Percentiles rank a stretch among this genome's conserved stretches.
Conservation (phyloP, 495 filamentous ascomycete genomes). For the Talaromyces adpressus region DNA sequence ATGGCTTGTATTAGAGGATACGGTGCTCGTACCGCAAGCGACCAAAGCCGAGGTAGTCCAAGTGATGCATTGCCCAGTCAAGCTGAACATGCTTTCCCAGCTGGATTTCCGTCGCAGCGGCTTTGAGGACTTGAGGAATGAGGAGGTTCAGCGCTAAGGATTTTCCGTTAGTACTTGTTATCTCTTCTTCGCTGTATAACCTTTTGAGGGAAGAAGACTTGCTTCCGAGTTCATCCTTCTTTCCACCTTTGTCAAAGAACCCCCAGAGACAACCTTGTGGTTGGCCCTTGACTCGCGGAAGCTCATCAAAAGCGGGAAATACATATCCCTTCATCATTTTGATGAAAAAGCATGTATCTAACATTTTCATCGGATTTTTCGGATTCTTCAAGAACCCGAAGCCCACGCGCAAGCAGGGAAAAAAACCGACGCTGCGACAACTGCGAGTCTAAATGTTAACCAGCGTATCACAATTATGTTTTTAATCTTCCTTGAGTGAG, state of each 20-base stretch:
- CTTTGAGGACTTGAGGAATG: background rate
- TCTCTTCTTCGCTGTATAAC: background rate
- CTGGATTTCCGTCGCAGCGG: background rate
- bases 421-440: background rate
- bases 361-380: background rate
- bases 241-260: background rate
- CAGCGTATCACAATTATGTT: no score
- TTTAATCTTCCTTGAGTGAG: background rate
- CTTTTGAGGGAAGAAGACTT: background rate
- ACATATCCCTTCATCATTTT: background rate
- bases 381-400: background rate
- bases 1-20: background rate
- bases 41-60: background rate
- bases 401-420: background rate
- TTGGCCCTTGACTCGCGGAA: background rate
- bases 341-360: background rate
- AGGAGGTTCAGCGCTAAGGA: background rate
- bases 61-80: background rate
- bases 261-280: background rate
- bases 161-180: background rate
- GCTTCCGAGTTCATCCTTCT: background rate
- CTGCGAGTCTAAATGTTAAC: background rate
- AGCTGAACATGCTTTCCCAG: constrained; percentile 5
- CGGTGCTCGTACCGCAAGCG: background rate
- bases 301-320: background rate